Conservation (phyloP, 306 rosid genomes). For the Fragaria nilgerrensis region DNA sequence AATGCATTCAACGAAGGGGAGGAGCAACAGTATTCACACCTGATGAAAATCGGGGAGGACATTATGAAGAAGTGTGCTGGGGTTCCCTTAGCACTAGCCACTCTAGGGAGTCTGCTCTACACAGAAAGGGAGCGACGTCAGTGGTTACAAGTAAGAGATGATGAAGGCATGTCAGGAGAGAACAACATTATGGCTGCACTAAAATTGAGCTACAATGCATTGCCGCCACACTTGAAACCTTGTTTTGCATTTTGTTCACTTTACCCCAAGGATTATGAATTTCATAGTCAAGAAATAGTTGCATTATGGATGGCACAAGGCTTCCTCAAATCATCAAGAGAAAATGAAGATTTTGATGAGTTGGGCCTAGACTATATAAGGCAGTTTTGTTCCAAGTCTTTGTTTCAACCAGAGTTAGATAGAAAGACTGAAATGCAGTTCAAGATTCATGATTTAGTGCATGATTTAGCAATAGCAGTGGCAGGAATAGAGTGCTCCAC, state of each 20-base stretch:
- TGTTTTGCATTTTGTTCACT: not conserved
- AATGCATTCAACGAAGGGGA: not conserved
- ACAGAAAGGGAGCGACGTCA: not conserved
- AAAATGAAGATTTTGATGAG: not conserved
- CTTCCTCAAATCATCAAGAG: not conserved
- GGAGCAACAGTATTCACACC: not conserved
- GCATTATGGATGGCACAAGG: not conserved
- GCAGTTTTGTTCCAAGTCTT: not conserved
- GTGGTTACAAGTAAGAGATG: not conserved
- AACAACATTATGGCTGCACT: not conserved
- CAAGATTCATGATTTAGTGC: not conserved
- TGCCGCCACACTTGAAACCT: not conserved
- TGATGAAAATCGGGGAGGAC: not conserved
- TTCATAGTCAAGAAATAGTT: not conserved
- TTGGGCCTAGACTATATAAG: not conserved
- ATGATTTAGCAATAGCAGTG: not conserved
- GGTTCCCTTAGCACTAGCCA: not conserved
- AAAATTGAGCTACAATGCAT: not conserved
- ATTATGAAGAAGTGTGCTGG: not conserved
- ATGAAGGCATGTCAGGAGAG: fast-evolving
- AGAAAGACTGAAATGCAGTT: not conserved
- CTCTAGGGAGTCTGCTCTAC: not conserved
- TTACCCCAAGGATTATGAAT: not conserved
- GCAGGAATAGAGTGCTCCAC: not conserved
- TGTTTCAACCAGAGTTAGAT: not conserved